phyloP scores from a whole-genome alignment of 768 basidiomycete species.

The Lentinula edodes region DNA sequence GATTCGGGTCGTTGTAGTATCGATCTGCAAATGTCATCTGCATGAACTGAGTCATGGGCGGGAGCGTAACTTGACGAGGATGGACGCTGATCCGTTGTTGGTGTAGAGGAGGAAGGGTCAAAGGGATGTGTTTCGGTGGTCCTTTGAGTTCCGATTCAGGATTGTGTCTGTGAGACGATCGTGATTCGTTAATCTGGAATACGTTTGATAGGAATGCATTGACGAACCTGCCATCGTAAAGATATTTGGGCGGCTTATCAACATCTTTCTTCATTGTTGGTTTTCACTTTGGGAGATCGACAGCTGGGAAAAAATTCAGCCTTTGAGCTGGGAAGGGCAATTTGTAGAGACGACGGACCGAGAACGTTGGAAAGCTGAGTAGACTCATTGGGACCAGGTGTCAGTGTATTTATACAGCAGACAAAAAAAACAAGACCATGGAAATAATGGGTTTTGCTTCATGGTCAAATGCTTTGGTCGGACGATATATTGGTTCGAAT shows the following conservation, averaged over 20 bases:
- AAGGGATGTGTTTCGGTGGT: background rate
- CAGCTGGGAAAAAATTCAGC: background rate
- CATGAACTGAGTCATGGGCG: background rate
- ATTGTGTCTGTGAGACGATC: background rate
- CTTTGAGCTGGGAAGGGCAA: background rate
- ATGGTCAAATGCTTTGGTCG: background rate
- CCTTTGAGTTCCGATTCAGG: background rate
- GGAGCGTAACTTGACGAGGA: background rate
- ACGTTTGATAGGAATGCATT: too few species aligned
- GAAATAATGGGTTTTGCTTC: background rate
- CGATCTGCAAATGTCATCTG: background rate
- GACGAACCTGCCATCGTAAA: background rate
- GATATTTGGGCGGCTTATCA: background rate
- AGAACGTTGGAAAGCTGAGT: background rate
- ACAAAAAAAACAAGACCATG: background rate
- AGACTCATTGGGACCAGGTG: background rate
- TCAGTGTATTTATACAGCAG: background rate
- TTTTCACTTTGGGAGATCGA: background rate
- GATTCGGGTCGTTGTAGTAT: background rate
- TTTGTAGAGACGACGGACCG: background rate
- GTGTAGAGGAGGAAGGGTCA: background rate
- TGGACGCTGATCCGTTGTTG: background rate
- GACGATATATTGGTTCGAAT: too few species aligned
- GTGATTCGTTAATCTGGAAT: too few species aligned
- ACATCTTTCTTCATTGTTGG: background rate